Conservation (phyloP, 2,329 filamentous ascomycete species). For the Lasiodiplodia gonubiensis region DNA sequence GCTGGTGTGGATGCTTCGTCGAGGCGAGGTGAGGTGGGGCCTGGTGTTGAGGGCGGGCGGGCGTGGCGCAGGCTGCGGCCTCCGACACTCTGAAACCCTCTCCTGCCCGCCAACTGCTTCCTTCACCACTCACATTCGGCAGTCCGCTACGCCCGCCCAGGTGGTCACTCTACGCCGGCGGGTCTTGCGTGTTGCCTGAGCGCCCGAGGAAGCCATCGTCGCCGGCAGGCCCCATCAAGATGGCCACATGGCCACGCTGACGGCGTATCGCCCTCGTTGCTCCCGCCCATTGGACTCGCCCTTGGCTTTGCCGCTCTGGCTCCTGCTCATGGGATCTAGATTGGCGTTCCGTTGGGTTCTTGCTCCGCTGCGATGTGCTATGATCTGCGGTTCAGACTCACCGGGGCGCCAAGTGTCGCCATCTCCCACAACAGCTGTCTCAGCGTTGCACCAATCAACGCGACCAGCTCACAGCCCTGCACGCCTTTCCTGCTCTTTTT, state of each 20-base stretch:
- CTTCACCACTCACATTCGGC: background rate
- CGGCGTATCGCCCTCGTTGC: background rate
- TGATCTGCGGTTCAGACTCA: slow-evolving; percentile 17
- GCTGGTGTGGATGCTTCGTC: background rate
- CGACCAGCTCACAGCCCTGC: background rate
- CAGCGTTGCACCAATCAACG: slow-evolving; percentile 15
- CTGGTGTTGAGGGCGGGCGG: slow-evolving; percentile 12
- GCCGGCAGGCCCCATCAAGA: background rate
- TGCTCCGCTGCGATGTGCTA: background rate
- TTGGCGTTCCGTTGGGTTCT: slow-evolving; percentile 6
- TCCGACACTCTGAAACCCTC: slow-evolving; percentile 15
- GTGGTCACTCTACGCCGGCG: background rate
- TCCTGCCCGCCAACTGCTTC: background rate
- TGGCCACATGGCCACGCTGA: background rate
- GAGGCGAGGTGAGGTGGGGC: background rate
- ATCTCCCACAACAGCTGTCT: slow-evolving; percentile 21
- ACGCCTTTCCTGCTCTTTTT: background rate
- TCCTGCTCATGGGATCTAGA: slow-evolving; percentile 3
- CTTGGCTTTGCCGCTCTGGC: background rate
- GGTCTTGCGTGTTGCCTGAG: background rate
- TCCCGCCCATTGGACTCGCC: slow-evolving; percentile 9
- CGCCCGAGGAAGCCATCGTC: background rate
- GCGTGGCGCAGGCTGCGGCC: background rate
- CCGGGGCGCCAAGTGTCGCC: slow-evolving; percentile 7
- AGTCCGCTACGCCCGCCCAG: background rate